Evolutionary conservation across 495 filamentous ascomycete genomes (phyloP).

Genomic region (Amniculicola lignicola): DNA sequence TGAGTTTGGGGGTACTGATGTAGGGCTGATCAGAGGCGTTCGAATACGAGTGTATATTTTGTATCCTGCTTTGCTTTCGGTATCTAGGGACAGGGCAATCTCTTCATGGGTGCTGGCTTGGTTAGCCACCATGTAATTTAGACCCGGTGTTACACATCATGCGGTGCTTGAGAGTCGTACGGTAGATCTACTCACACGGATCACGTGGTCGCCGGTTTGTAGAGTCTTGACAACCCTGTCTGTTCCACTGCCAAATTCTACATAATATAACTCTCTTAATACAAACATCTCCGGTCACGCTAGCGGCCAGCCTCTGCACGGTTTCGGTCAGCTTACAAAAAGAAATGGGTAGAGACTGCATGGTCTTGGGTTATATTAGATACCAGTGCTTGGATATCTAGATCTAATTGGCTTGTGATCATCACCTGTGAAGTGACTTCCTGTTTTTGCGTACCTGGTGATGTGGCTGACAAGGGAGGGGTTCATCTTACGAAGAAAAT

Average conservation of each 20-base stretch:
- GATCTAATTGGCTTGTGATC: neutral
- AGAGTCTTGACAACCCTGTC: neutral
- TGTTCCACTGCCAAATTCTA: neutral
- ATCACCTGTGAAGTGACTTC: neutral
- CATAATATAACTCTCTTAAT: neutral
- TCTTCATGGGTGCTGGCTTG: neutral
- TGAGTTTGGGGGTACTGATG: neutral
- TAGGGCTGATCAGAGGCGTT: neutral
- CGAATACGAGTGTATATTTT: neutral
- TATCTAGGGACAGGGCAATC: neutral
- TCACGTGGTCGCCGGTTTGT: neutral
- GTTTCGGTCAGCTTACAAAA: neutral
- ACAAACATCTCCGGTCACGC: neutral
- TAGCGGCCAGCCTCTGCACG: neutral
- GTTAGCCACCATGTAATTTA: neutral
- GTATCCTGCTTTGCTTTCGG: neutral
- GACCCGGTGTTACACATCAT: neutral
- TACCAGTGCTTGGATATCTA: neutral
- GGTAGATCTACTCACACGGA: neutral
- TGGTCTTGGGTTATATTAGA: neutral
- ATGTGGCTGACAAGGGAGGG: neutral
- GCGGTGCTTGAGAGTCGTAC: neutral
- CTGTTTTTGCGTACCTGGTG: neutral
- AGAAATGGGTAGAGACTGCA: neutral
- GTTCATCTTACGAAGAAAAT: constrained; percentile 1